A percentile compares a stretch with the other conserved stretches of the same genome.
Evolutionary conservation across 2,329 filamentous ascomycete genomes (phyloP).

Genomic region (Xenoacremonium recifei): DNA sequence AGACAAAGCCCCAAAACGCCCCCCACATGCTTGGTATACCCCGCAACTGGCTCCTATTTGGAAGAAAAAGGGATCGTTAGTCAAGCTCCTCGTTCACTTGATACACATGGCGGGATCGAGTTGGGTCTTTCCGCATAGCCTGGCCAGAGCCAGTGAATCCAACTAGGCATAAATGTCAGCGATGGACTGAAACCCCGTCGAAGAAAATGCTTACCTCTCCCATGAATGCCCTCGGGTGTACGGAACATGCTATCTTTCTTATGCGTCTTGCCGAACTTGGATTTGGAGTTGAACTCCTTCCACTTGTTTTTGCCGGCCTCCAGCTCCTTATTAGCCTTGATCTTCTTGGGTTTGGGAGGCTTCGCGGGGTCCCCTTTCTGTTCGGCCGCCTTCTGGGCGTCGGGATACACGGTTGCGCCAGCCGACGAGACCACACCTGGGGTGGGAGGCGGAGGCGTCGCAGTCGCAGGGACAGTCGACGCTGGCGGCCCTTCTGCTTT

Average conservation of each 20-base stretch:
- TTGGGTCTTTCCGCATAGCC: constrained; percentile 89
- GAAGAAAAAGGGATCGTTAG: constrained; percentile 44
- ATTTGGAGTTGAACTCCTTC: constrained; percentile 87
- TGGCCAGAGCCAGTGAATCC: constrained; percentile 96
- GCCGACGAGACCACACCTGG: constrained; percentile 51
- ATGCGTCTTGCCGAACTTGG: constrained; percentile 61
- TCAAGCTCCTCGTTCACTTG: constrained; percentile 74
- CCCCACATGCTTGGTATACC: constrained; percentile 16
- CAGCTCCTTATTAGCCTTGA: constrained; percentile 86
- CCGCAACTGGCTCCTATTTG: constrained; percentile 23
- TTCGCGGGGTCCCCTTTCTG: constrained; percentile 67
- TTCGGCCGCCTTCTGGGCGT: constrained; percentile 60
- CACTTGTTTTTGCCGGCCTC: constrained; percentile 91
- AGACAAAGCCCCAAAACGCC: constrained; percentile 25
- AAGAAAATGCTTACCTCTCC: constrained; percentile 64
- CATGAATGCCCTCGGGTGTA: constrained; percentile 81
- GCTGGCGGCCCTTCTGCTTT: constrained; percentile 78
- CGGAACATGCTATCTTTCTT: constrained; percentile 98
- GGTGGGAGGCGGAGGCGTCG: constrained; percentile 35
- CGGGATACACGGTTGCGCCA: constrained; percentile 57
- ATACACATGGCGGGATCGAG: constrained; percentile 81
- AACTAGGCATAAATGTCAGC: constrained; percentile 55
- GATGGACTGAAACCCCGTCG: background rate
- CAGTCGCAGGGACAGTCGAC: constrained; percentile 37
- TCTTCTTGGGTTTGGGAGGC: constrained; percentile 79